phyloP scores from a whole-genome alignment of 306 rosid species.

The Calophaca sinica region DNA sequence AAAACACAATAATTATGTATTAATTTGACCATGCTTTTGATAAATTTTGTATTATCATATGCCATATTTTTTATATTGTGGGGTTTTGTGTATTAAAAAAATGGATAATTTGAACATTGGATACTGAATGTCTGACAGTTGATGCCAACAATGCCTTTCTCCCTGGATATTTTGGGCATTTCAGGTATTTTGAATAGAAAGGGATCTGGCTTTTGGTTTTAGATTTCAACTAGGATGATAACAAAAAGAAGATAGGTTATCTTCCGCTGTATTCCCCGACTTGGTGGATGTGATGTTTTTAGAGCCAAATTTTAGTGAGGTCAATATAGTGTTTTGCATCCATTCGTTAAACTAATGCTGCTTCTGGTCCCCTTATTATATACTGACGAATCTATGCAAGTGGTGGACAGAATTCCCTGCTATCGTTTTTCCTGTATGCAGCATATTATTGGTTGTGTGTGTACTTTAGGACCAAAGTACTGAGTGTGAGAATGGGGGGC shows the following conservation, averaged over 20 bases:
- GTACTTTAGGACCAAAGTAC: background rate
- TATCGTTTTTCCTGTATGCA: background rate
- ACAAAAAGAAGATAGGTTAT: background rate
- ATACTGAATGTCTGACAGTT: background rate
- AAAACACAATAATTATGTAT: constrained; percentile 10
- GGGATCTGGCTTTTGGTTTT: constrained; percentile 11
- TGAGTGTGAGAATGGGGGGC: background rate
- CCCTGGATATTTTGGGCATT: background rate
- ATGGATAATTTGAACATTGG: background rate
- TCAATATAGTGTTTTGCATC: background rate
- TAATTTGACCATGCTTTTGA: background rate
- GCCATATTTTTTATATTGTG: background rate
- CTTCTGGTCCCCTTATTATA: background rate
- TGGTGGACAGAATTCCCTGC: background rate
- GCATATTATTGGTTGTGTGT: background rate
- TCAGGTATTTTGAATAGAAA: background rate
- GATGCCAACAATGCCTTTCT: background rate
- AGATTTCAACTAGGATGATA: background rate
- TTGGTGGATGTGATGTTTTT: background rate
- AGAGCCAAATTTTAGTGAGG: background rate
- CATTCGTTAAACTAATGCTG: background rate
- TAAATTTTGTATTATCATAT: background rate
- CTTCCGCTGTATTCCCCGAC: background rate
- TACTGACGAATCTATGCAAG: background rate
- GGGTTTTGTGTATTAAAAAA: background rate